phyloP scores from a whole-genome alignment of 805 yeast species.

The Metschnikowia koreensis region DNA sequence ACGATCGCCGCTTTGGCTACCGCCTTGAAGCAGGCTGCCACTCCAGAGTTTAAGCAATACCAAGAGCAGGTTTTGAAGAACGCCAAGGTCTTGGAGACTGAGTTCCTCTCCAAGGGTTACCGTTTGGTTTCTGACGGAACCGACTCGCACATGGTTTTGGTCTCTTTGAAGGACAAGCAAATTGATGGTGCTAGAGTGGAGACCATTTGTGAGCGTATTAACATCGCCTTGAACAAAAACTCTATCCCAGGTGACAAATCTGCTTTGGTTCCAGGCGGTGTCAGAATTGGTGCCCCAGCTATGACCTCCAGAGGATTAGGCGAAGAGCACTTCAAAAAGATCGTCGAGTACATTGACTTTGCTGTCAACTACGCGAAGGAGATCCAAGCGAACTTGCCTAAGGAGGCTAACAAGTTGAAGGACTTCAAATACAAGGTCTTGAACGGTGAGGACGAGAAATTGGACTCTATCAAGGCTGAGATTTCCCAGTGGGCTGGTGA shows the following conservation, averaged over 20 bases:
- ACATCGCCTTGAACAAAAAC: conserved; percentile 96
- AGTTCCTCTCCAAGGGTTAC: conserved; percentile 71
- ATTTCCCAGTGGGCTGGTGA: conserved; percentile 89
- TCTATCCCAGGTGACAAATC: conserved; percentile 97
- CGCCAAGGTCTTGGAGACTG: conserved; percentile 78
- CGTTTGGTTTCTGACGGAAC: conserved; percentile 91
- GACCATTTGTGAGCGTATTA: conserved; percentile 88
- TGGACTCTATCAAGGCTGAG: conserved; percentile 68
- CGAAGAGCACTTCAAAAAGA: conserved; percentile 77
- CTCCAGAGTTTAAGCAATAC: conserved; percentile 88
- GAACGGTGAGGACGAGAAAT: conserved; percentile 63
- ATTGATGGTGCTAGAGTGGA: conserved; percentile 98
- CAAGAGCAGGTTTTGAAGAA: conserved; percentile 85
- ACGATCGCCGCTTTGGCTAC: conserved; percentile 97
- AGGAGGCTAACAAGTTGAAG: conserved; percentile 91
- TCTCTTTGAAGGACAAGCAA: conserved; percentile 82
- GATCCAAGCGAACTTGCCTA: conserved; percentile 77
- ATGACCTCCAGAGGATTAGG: conserved; percentile 97
- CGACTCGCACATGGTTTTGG: conserved; percentile 94
- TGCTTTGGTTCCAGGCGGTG: conserved; percentile 95
- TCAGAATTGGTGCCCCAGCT: conserved; percentile 97
- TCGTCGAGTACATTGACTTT: conserved; percentile 64
- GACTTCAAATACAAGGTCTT: conserved; percentile 76
- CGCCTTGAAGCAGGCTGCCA: conserved; percentile 89
- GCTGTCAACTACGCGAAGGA: conserved; percentile 66